Conservation (phyloP, 805 yeast genomes). For the Saccharomycopsis sp. region DNA sequence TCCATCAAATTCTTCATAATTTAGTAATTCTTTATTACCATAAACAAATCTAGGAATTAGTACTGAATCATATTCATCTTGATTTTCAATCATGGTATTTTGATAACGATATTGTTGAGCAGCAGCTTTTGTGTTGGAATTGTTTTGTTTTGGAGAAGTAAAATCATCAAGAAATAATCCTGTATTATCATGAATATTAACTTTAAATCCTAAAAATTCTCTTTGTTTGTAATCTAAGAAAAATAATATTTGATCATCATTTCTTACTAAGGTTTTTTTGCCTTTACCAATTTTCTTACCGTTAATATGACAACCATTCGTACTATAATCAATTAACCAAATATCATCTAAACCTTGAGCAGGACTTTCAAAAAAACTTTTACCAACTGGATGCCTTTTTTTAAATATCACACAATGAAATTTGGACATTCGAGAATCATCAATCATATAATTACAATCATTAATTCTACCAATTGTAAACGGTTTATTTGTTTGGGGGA, state of each 20-base stretch:
- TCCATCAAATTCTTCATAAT: not conserved
- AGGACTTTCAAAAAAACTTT: constrained; percentile 54
- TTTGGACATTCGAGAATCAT: constrained; percentile 74
- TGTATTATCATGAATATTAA: constrained; percentile 46
- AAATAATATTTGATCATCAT: constrained; percentile 57
- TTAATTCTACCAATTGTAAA: constrained; percentile 67
- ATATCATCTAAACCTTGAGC: constrained; percentile 65
- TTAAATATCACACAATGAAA: constrained; percentile 65
- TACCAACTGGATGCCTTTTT: constrained; percentile 50
- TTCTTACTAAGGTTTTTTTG: constrained; percentile 45
- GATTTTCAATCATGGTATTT: constrained; percentile 11
- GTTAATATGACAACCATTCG: constrained; percentile 72
- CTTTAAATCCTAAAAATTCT: constrained; percentile 43
- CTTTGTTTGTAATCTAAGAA: constrained; percentile 48
- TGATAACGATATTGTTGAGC: not conserved
- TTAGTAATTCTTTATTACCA: not conserved
- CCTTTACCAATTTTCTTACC: constrained; percentile 48
- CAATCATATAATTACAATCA: constrained; percentile 47
- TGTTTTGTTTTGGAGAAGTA: not conserved
- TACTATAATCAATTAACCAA: constrained; percentile 72
- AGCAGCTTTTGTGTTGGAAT: not conserved
- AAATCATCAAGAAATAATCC: constrained; percentile 47
- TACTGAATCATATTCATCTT: constrained; percentile 11
- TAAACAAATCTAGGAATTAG: constrained; percentile 7
- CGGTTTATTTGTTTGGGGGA: constrained; percentile 59